Base-by-base conservation (phyloP, 2,329 filamentous ascomycete genomes). In the Xylariaceae sp. region DNA sequence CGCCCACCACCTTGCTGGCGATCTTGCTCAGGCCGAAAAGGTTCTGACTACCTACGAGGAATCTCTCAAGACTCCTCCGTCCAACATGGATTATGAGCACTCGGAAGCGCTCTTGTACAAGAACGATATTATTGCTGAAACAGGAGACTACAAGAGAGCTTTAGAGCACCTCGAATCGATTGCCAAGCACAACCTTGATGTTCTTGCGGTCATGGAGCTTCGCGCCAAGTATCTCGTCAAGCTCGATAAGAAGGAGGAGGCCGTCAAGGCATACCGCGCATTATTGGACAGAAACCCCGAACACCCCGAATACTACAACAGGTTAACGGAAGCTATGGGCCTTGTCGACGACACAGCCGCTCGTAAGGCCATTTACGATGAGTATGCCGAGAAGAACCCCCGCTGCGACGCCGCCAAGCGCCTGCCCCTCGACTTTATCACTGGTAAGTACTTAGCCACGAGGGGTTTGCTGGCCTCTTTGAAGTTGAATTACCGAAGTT, bases 21-120 rank as follows among this genome's bases (percentile, higher is more conserved):
- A 96, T 71, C 80, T 94, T 62, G 76, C 81, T 50, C 89, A 94
- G 69, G 95, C 94, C 35, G 94, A 99, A 77, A 91, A 92, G 69
- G 89, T 96, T 47, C 78, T 99, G 67, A 90, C 86, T 51, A 95
- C 89, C 13, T 99, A 93, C 74, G 94, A 99, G 75, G 91, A 94
- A 63, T 97, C 93, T 0, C 75, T 99, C 64, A 97, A 96, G 77
- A 82, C 83, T 10, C 83, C 87, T 8, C 91, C 92, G 1, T 82
- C 86, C 10, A 88, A 88, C 71, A 79, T 82, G 53, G 93, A 97
- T 72, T 83, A 93, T 70, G 94, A 99, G 75, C 90, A 97, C 74
- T 94, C 92, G 37, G 94, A 99, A 77, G 91, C 93, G 50, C 80
- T 91, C 59, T 80, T 99, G 76, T 99, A 99, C 79, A 97, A 96